Evolutionary conservation across 163 green algal genomes (phyloP).

Genomic region (Volvox carteri): DNA sequence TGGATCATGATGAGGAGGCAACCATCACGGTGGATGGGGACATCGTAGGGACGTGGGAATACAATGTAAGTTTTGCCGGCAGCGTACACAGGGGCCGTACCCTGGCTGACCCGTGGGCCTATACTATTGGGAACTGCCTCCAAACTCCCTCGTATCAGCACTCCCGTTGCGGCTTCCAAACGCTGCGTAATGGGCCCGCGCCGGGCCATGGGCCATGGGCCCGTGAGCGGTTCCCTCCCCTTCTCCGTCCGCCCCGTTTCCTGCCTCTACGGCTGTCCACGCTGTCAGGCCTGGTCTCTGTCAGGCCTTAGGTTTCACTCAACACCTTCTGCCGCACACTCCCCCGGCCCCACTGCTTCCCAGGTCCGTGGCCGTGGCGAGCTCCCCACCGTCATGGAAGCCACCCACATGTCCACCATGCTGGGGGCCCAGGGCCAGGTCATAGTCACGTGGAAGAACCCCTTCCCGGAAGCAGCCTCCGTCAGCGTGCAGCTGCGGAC

Average conservation of each 20-base stretch:
- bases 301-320: too few species aligned
- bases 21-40: constrained; percentile 58
- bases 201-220: too few species aligned
- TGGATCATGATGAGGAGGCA: constrained; percentile 65
- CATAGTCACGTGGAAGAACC: constrained; percentile 61
- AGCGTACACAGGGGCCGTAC: not conserved
- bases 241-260: too few species aligned
- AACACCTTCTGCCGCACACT: too few species aligned
- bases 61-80: constrained; percentile 39
- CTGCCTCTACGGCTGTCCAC: too few species aligned
- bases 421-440: constrained; percentile 47
- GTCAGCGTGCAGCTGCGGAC: constrained; percentile 52
- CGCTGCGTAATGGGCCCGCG: too few species aligned
- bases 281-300: too few species aligned
- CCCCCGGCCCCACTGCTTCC: too few species aligned
- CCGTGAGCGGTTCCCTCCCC: too few species aligned
- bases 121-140: too few species aligned
- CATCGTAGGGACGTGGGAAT: constrained; percentile 68
- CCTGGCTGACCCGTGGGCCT: not conserved
- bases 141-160: too few species aligned
- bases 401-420: constrained; percentile 42
- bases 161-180: too few species aligned
- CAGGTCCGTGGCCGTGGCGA: constrained; percentile 54
- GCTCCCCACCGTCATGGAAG: constrained; percentile 57
- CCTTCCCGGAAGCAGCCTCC: constrained; percentile 54